A percentile compares a stretch with the other conserved stretches of the same genome.
Conservation (phyloP, 139 green algal genomes). For the Micractinium sp. region DNA sequence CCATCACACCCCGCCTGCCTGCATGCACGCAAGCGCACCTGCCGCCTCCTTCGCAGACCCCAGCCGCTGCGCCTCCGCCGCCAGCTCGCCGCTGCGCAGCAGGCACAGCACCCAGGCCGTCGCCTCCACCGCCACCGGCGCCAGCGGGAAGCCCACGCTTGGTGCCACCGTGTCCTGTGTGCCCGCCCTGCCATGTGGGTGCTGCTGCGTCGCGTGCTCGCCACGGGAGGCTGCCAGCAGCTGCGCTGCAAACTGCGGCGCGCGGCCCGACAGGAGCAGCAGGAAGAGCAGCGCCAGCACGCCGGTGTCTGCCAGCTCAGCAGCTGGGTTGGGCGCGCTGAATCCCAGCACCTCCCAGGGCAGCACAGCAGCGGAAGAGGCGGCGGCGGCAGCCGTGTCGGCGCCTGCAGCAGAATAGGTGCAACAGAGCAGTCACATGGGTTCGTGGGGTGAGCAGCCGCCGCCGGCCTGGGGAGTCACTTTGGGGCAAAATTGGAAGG, state of each 20-base stretch:
- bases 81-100: background rate
- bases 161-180: background rate
- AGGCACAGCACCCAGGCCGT: background rate
- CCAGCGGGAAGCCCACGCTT: background rate
- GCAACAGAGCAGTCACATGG: too few species aligned
- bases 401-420: too few species aligned
- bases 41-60: background rate
- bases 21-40: conserved; percentile 2
- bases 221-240: conserved; percentile 2
- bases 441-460: too few species aligned
- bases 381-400: too few species aligned
- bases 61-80: background rate
- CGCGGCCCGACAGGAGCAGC: conserved; percentile 13
- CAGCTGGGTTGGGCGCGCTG: conserved; percentile 21
- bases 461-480: too few species aligned
- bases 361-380: too few species aligned
- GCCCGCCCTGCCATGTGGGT: background rate
- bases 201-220: background rate
- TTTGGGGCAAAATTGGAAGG: too few species aligned
- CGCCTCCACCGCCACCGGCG: background rate
- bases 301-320: background rate
- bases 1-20: background rate
- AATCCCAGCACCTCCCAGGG: conserved; percentile 27
- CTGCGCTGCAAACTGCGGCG: background rate
- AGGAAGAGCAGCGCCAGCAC: conserved; percentile 18